Evolutionary conservation across 2,329 filamentous ascomycete genomes (phyloP), one percentile per base, ranked within the genome.

Genomic region (Xylariomycetidae sp.): DNA sequence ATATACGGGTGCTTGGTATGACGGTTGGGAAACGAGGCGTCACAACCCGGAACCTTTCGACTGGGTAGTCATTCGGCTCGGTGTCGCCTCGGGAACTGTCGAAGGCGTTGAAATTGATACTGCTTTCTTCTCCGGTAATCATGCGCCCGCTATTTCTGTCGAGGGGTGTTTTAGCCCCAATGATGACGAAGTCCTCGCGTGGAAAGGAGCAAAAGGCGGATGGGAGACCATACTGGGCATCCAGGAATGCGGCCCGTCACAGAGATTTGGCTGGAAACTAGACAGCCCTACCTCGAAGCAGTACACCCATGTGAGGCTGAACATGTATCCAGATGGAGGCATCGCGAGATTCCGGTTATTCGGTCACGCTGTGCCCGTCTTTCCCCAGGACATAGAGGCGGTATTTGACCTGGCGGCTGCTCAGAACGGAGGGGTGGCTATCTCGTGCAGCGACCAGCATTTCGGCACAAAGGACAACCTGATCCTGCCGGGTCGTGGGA

Each of bases 311-410:
- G 82, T 89, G 25, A 69, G 85, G 20, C 66, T 92, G 35, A 84
- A 86, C 57, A 89, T 89, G 86, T 89, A 87, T 54, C 84, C 86
- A 1, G 86, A 92, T 53, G 86, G 86, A 30, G 86, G 86, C 30
- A 90, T 92, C 50, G 85, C 85, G 25, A 68, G 86, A 32, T 89
- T 90, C 64, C 72, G 85, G 15, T 72, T 90, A 2, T 89, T 83
- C 52, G 86, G 86, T 5, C 73, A 79, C 41, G 85, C 83, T 2
- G 74, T 88, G 2, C 84, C 85, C 4, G 80, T 90, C 2, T 86
- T 89, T 53, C 84, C 85, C 2, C 66, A 74, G 16, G 74, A 84
- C 49, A 62, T 67, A 16, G 68, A 75, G 6, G 78, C 74, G 38
- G 66, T 86, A 14, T 77, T 90, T 44, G 86, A 90, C 56, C 74